Percentiles rank a stretch among this genome's conserved stretches.
Conservation (phyloP, 192 early-diverging fungal species). For the Pilaira anomala region DNA sequence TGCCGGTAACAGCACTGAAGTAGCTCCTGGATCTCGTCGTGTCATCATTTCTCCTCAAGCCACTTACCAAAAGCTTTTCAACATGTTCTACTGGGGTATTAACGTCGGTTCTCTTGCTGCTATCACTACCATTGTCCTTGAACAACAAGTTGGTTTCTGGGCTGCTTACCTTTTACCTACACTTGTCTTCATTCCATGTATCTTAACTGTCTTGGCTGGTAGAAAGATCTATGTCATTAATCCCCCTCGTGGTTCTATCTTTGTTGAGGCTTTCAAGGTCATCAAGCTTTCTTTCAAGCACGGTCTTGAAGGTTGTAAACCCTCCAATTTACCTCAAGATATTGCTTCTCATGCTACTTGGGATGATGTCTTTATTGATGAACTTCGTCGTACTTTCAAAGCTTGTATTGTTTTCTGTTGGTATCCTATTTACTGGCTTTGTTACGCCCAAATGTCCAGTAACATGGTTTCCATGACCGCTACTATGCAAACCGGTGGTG, state of each 20-base stretch:
- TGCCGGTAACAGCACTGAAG: too few relatives aligned
- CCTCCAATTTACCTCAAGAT: slow-evolving; percentile 44
- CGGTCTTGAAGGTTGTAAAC: slow-evolving; percentile 63
- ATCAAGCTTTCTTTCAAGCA: slow-evolving; percentile 32
- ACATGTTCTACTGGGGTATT: slow-evolving; percentile 81
- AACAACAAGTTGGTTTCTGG: slow-evolving; percentile 58
- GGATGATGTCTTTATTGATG: slow-evolving; percentile 72
- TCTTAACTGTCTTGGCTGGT: slow-evolving; percentile 48
- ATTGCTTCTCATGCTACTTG: slow-evolving; percentile 42
- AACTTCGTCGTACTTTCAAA: slow-evolving; percentile 54
- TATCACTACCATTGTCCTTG: slow-evolving; percentile 52
- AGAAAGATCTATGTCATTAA: slow-evolving; percentile 49
- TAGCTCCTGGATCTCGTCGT: background rate
- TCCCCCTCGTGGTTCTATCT: slow-evolving; percentile 58
- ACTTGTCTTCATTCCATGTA: slow-evolving; percentile 53
- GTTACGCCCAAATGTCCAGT: slow-evolving; percentile 59
- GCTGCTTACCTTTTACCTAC: slow-evolving; percentile 57
- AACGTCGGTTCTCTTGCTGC: slow-evolving; percentile 65
- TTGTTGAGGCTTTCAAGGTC: slow-evolving; percentile 48
- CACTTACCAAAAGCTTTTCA: slow-evolving; percentile 75
- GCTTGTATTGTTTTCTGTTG: slow-evolving; percentile 68
- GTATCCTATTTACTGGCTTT: slow-evolving; percentile 76
- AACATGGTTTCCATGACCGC: slow-evolving; percentile 61
- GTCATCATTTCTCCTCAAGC: slow-evolving; percentile 63
- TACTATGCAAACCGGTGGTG: slow-evolving; percentile 50